Base-by-base conservation (phyloP, 257 asterid genomes). In the Nicotiana benthamiana region DNA sequence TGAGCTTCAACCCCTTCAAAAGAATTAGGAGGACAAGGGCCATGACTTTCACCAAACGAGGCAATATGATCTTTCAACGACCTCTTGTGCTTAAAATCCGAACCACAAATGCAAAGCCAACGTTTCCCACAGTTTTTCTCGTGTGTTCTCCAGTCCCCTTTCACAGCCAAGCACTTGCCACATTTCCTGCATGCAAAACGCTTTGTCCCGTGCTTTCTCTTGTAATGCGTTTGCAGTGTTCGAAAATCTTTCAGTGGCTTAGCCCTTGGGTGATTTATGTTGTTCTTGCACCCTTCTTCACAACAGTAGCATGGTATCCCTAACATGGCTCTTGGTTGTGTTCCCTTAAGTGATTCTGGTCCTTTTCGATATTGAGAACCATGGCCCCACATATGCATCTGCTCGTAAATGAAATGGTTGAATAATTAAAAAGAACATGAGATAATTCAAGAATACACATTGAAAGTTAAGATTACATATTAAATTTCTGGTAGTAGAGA, bases 331-430 rank as follows among this genome's bases (percentile, higher is more conserved):
- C 84, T 81, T 16, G 92, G 89, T 61, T 89, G 90, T 11, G 86
- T 83, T 80, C 94, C 96, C 82, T 86, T 91, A 11, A 92, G 83
- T 0, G 96, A 91, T 51, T 92, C 92, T 0, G 96, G 88, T 10
- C 97, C 97, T 13, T 91, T 79, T 0, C 97, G 76, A 59, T 81
- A 92, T 36, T 91, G 83, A 6, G 97, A 91, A 5, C 97, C 97
- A 8, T 92, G 96, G 0, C 97, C 96, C 96, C 96, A 92, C 96
- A 92, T 87, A 27, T 92, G 97, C 96, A 92, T 92, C 96, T 92
- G 60, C 74, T 43, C 12, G 51, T n/a, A 56, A 16, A 6, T n/a
- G 60, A 82, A 20, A 28, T 76, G 1, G n/a, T 16, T 27, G n/a
- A 22, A 80, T 54, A 18, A 6, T 75, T 16, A 9, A 1, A 18